Percentiles rank a stretch among this genome's conserved stretches.
Evolutionary conservation across 2,329 filamentous ascomycete species (phyloP).

Genomic region (Epichloe baconii): DNA sequence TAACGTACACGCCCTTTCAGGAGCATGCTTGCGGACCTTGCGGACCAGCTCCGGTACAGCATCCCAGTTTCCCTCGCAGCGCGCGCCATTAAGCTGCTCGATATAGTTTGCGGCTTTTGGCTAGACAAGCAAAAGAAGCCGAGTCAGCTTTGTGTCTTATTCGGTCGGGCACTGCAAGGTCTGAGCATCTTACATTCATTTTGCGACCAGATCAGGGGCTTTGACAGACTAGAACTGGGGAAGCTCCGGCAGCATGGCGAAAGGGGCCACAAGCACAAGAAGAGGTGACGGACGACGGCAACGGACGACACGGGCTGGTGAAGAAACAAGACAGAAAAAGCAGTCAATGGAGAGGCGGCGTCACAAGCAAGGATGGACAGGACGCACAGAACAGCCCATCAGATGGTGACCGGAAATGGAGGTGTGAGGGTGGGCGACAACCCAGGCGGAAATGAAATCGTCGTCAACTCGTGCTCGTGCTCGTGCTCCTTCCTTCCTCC

Average conservation of each 20-base stretch:
- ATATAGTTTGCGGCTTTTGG: slow-evolving; percentile 76
- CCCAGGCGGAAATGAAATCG: too few relatives aligned
- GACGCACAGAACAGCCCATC: too few relatives aligned
- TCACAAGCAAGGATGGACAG: not conserved
- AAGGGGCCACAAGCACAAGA: not conserved
- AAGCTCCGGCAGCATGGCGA: slow-evolving; percentile 12
- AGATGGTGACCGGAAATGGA: too few relatives aligned
- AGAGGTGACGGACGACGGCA: not conserved
- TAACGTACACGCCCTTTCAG: slow-evolving; percentile 64
- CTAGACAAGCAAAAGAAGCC: slow-evolving; percentile 18
- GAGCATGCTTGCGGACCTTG: slow-evolving; percentile 90
- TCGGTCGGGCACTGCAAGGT: not conserved
- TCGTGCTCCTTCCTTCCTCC: too few relatives aligned
- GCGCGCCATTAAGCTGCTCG: slow-evolving; percentile 67
- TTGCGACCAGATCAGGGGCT: slow-evolving; percentile 18
- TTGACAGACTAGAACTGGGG: slow-evolving; percentile 9
- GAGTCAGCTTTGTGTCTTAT: slow-evolving; percentile 3
- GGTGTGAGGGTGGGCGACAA: too few relatives aligned
- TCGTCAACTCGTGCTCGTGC: too few relatives aligned
- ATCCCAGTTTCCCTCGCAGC: slow-evolving; percentile 79
- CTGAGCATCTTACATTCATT: slow-evolving; percentile 23
- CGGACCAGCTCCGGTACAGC: slow-evolving; percentile 78
- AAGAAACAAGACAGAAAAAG: not conserved
- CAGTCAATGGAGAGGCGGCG: not conserved
- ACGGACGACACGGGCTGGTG: not conserved